A percentile compares a stretch with the other conserved stretches of the same genome.
These are phyloP conservation scores for Amanita rimosa DNA, from an alignment of 768 basidiomycete genomes.

Conservation along the genomic window DNA sequence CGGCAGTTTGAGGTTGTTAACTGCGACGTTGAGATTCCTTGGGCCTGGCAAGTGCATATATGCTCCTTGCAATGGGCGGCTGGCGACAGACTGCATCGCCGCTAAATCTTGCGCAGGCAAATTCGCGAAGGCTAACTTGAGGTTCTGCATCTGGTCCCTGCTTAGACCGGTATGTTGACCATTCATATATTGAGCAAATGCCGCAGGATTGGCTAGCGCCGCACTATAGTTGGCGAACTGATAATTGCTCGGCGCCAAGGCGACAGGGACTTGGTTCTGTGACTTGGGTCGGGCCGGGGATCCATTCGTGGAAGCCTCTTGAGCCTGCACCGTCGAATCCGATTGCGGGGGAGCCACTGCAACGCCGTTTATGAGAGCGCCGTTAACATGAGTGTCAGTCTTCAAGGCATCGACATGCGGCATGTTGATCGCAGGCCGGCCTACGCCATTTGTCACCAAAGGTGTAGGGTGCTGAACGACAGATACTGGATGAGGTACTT, in stretches of 20 bases:
- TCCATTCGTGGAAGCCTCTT: conserved; percentile 13
- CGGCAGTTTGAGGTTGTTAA: conserved; percentile 31
- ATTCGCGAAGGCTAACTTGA: conserved; percentile 45
- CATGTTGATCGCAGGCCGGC: conserved; percentile 32
- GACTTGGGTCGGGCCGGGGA: conserved; percentile 30
- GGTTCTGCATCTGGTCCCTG: conserved; percentile 46
- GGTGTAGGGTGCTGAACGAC: conserved; percentile 20
- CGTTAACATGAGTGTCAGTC: conserved; percentile 14
- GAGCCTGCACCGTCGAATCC: conserved; percentile 11
- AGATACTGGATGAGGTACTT: conserved; percentile 10
- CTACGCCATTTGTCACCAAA: conserved; percentile 24
- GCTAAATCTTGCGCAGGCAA: conserved; percentile 28
- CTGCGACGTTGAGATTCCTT: conserved; percentile 25
- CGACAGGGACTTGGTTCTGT: conserved; percentile 27
- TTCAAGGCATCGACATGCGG: conserved; percentile 34
- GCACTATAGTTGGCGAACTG: conserved; percentile 27
- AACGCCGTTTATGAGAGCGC: conserved; percentile 19
- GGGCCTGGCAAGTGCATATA: conserved; percentile 30
- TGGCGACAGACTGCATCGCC: conserved; percentile 21
- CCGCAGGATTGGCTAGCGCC: conserved; percentile 25
- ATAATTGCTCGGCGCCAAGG: conserved; percentile 34
- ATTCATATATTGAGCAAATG: conserved; percentile 21
- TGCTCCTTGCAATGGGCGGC: conserved; percentile 19
- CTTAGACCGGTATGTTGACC: conserved; percentile 31
- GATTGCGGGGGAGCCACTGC: conserved; percentile 15